Conservation (phyloP, 2,329 filamentous ascomycete genomes). For the Cadophora sp. region DNA sequence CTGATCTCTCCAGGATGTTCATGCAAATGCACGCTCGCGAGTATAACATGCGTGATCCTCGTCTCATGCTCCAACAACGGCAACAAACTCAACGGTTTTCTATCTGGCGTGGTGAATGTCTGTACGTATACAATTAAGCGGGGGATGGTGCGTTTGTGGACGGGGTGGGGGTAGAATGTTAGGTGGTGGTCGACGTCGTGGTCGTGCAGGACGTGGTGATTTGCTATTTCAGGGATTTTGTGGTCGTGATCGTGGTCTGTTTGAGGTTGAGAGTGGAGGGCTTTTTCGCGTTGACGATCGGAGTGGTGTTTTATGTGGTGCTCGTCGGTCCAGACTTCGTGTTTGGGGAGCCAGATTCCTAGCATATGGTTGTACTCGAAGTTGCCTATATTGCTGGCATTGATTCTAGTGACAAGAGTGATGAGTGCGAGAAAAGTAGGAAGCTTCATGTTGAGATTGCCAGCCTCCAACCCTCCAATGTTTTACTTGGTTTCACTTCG, state of each 20-base stretch:
- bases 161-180: background rate
- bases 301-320: conserved; percentile 6
- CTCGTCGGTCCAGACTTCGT: conserved; percentile 11
- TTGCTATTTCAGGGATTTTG: background rate
- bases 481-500: background rate
- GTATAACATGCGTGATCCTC: conserved; percentile 78
- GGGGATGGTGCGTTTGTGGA: background rate
- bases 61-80: conserved; percentile 60
- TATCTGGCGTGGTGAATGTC: conserved; percentile 61
- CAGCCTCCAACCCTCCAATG: background rate
- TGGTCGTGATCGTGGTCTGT: background rate
- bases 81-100: conserved; percentile 61
- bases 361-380: conserved; percentile 15
- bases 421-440: background rate
- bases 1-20: conserved; percentile 73
- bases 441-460: background rate
- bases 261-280: background rate
- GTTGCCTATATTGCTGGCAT: background rate
- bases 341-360: conserved; percentile 11
- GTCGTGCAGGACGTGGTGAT: background rate
- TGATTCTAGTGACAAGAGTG: background rate
- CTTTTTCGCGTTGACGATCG: background rate
- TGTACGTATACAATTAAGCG: conserved; percentile 64
- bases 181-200: conserved; percentile 8
- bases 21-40: conserved; percentile 86